These are phyloP conservation scores for Aspergillus fructus DNA, from an alignment of 2,329 filamentous ascomycete genomes.

Conservation along the genomic window DNA sequence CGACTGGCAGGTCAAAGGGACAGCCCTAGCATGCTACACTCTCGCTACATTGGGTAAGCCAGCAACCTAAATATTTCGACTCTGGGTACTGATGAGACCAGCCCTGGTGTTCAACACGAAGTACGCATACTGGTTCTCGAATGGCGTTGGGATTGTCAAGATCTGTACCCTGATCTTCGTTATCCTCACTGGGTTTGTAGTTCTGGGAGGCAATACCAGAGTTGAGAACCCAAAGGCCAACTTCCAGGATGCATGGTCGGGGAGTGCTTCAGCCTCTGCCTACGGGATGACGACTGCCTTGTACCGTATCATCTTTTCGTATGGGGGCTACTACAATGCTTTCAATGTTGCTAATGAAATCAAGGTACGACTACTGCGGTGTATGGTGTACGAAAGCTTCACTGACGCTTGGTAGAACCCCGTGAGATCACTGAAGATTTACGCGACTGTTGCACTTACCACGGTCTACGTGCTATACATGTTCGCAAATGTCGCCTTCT, in stretches of 20 bases:
- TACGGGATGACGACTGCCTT: slow-evolving; percentile 57
- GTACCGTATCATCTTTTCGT: slow-evolving; percentile 60
- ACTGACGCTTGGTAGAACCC: slow-evolving; percentile 46
- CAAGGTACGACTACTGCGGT: slow-evolving; percentile 34
- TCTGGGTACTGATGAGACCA: not conserved
- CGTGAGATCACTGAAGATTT: slow-evolving; percentile 53
- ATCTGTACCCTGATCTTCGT: slow-evolving; percentile 63
- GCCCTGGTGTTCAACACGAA: slow-evolving; percentile 56
- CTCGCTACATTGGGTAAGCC: slow-evolving; percentile 54
- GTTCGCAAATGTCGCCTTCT: slow-evolving; percentile 62
- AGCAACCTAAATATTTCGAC: too few species aligned
- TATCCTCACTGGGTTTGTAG: slow-evolving; percentile 60
- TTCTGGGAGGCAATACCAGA: slow-evolving; percentile 57
- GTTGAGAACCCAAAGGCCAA: slow-evolving; percentile 54
- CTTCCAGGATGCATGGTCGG: slow-evolving; percentile 56
- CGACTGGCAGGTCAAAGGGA: slow-evolving; percentile 64
- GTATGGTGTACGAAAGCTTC: not conserved
- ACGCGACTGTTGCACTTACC: slow-evolving; percentile 51
- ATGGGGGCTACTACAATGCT: slow-evolving; percentile 58
- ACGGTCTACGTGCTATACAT: slow-evolving; percentile 57
- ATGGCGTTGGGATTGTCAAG: slow-evolving; percentile 60
- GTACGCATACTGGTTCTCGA: slow-evolving; percentile 56
- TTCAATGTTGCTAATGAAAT: slow-evolving; percentile 65
- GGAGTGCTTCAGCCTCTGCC: slow-evolving; percentile 42
- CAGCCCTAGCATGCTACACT: slow-evolving; percentile 64